These are phyloP conservation scores for Meira miltonrushii DNA, from an alignment of 1,284 basidiomycete species.

Conservation along the genomic window DNA sequence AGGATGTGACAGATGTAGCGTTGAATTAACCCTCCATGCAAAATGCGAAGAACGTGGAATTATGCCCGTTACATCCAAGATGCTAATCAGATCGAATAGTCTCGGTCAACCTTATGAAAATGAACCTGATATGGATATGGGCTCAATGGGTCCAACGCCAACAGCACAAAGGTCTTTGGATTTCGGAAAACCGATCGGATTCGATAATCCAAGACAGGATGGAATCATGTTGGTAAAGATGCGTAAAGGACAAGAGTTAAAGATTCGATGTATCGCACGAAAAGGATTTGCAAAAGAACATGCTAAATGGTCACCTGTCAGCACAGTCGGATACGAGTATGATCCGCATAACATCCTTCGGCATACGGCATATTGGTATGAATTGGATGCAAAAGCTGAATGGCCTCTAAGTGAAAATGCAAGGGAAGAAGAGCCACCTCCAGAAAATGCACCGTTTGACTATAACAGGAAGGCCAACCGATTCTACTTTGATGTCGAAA, in stretches of 20 bases:
- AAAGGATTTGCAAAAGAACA: slow-evolving; percentile 99
- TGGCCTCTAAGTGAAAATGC: slow-evolving; percentile 49
- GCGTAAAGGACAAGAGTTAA: slow-evolving; percentile 86
- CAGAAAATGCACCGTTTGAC: slow-evolving; percentile 37
- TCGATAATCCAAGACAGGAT: slow-evolving; percentile 51
- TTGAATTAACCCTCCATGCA: slow-evolving; percentile 69
- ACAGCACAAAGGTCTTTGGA: slow-evolving; percentile 55
- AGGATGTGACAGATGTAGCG: slow-evolving; percentile 73
- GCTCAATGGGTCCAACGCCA: slow-evolving; percentile 13
- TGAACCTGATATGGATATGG: slow-evolving; percentile 9
- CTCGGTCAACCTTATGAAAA: slow-evolving; percentile 11
- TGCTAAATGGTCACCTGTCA: slow-evolving; percentile 96
- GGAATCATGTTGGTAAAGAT: slow-evolving; percentile 82
- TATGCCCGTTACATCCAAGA: slow-evolving; percentile 70
- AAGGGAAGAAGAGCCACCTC: slow-evolving; percentile 39
- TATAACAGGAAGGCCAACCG: slow-evolving; percentile 37
- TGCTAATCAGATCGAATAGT: slow-evolving; percentile 36
- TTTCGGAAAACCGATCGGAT: slow-evolving; percentile 82
- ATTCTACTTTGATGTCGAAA: slow-evolving; percentile 52
- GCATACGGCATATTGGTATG: slow-evolving; percentile 94
- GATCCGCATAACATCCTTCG: slow-evolving; percentile 95
- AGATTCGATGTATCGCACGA: slow-evolving; percentile 79
- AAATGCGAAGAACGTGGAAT: slow-evolving; percentile 57
- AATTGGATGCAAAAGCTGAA: slow-evolving; percentile 56
- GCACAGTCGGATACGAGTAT: slow-evolving; percentile 93